Evolutionary conservation across 441 rosid species (phyloP).

Genomic region (Bocquillonia castaneifolia): DNA sequence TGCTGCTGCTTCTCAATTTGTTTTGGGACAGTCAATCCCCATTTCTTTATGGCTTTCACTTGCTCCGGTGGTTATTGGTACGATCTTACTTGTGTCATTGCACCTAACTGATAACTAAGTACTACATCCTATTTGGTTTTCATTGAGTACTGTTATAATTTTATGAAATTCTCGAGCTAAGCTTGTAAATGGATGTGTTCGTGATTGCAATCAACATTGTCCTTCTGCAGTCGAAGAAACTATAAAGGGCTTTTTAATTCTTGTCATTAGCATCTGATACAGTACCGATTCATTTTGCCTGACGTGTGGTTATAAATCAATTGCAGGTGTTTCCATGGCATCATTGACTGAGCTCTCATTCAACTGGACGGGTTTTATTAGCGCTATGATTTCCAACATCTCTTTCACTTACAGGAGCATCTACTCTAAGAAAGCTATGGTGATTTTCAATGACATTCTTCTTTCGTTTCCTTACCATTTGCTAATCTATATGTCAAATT

Average conservation of each 20-base stretch:
- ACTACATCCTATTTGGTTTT: neutral
- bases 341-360: slow-evolving; percentile 86
- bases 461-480: neutral
- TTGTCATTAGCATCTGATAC: neutral
- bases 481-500: neutral
- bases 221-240: no score
- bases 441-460: slow-evolving; percentile 27
- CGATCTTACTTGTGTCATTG: neutral
- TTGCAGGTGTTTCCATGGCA: slow-evolving; percentile 84
- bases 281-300: neutral
- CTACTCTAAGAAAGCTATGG: slow-evolving; percentile 97
- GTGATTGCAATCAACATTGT: no score
- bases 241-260: no score
- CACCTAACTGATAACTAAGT: neutral
- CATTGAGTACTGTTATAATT: no score
- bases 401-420: slow-evolving; percentile 92
- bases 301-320: neutral
- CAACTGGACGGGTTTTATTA: slow-evolving; percentile 88
- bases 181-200: no score
- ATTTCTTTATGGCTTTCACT: slow-evolving; percentile 76
- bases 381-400: slow-evolving; percentile 93
- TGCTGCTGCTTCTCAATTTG: slow-evolving; percentile 84
- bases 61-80: slow-evolving; percentile 89
- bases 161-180: no score
- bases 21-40: slow-evolving; percentile 81